Conservation (phyloP, 805 yeast species). For the Starmera amethionina region DNA sequence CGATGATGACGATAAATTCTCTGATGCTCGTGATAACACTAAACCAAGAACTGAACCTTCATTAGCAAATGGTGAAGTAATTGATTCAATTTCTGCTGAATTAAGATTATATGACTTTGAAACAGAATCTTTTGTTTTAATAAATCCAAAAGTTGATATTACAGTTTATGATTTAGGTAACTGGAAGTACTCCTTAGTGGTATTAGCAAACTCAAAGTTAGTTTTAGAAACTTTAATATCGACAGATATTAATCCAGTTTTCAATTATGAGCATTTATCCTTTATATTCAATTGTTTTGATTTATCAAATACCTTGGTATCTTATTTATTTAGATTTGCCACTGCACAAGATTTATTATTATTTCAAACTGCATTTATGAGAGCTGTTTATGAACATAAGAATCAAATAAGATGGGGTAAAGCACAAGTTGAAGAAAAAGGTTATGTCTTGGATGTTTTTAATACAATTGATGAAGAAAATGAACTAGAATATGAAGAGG, state of each 20-base stretch:
- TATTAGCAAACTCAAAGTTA: constrained; percentile 20
- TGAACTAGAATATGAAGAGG: constrained; percentile 19
- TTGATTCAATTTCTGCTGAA: constrained; percentile 8
- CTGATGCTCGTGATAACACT: too few relatives aligned
- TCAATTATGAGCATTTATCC: constrained; percentile 42
- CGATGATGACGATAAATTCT: constrained; percentile 10
- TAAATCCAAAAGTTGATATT: constrained; percentile 24
- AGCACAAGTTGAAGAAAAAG: constrained; percentile 33
- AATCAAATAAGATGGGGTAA: constrained; percentile 42
- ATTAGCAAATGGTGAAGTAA: constrained; percentile 20
- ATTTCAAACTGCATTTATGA: constrained; percentile 46
- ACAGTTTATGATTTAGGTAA: constrained; percentile 34
- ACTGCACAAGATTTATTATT: constrained; percentile 27
- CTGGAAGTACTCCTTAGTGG: constrained; percentile 45
- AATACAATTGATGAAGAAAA: constrained; percentile 29
- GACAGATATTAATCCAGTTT: constrained; percentile 53
- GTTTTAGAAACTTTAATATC: constrained; percentile 31
- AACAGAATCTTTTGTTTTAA: constrained; percentile 35
- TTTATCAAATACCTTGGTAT: constrained; percentile 29
- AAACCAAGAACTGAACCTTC: constrained; percentile 14
- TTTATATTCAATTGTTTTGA: constrained; percentile 54
- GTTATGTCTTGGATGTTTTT: constrained; percentile 49
- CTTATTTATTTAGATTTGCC: constrained; percentile 56
- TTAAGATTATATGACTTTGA: constrained; percentile 50
- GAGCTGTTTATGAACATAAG: constrained; percentile 50